A percentile compares a stretch with the other conserved stretches of the same genome.
These are phyloP conservation scores for Lotus japonicus DNA, from an alignment of 306 rosid genomes.

Conservation along the genomic window DNA sequence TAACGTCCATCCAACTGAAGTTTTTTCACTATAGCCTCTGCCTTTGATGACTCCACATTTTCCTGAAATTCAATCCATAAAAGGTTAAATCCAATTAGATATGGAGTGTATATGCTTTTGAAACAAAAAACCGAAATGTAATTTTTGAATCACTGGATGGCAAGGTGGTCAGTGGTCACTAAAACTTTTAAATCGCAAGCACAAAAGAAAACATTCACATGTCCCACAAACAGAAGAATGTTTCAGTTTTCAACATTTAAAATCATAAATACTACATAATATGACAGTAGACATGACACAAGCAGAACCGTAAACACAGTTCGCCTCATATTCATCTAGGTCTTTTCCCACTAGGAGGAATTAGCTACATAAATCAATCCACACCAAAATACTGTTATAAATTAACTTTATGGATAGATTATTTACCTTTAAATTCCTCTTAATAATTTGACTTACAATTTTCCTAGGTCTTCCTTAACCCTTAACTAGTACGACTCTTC, in stretches of 20 bases:
- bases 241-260: neutral
- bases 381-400: no score
- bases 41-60: slow-evolving; percentile 58
- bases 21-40: slow-evolving; percentile 70
- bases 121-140: slow-evolving; percentile 3
- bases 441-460: no score
- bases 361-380: no score
- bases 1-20: slow-evolving; percentile 77
- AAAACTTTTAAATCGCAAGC: neutral
- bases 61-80: slow-evolving; percentile 49
- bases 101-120: neutral
- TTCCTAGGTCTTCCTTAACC: no score
- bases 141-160: neutral
- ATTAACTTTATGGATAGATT: no score
- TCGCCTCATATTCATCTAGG: neutral
- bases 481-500: no score
- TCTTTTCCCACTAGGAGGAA: no score
- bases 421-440: no score
- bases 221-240: neutral
- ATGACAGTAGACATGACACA: neutral
- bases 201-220: neutral
- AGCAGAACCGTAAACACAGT: neutral
- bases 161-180: neutral
- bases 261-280: neutral
- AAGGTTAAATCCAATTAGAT: neutral